Percentiles rank a stretch among this genome's conserved stretches.
These are phyloP conservation scores for Imleria badia DNA, from an alignment of 768 basidiomycete genomes.

Conservation along the genomic window DNA sequence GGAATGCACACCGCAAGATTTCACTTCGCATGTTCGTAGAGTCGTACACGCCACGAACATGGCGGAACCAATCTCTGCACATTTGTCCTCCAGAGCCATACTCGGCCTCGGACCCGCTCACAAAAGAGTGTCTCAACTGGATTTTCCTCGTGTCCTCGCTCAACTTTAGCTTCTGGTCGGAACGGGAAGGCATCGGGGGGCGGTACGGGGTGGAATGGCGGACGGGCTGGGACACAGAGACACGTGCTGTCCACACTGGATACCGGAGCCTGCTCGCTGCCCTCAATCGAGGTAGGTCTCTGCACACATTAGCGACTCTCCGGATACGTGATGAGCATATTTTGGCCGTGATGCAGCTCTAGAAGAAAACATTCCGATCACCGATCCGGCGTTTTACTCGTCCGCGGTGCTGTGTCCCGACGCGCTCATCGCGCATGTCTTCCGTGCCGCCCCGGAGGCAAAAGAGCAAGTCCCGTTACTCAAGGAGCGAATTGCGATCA, in stretches of 20 bases:
- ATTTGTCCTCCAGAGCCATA: slow-evolving; percentile 69
- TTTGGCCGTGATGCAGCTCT: slow-evolving; percentile 48
- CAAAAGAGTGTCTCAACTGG: slow-evolving; percentile 70
- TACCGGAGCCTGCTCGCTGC: slow-evolving; percentile 89
- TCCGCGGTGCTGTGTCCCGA: slow-evolving; percentile 71
- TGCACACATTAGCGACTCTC: too few relatives aligned
- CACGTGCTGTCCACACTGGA: slow-evolving; percentile 64
- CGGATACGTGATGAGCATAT: background rate
- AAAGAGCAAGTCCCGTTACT: slow-evolving; percentile 70
- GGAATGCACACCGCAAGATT: slow-evolving; percentile 47
- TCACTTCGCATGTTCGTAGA: slow-evolving; percentile 54
- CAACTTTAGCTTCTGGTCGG: slow-evolving; percentile 92
- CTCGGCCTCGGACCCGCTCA: slow-evolving; percentile 50
- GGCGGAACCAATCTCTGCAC: slow-evolving; percentile 70
- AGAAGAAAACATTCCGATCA: slow-evolving; percentile 74
- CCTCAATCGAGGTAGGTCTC: slow-evolving; percentile 66
- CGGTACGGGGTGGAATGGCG: slow-evolving; percentile 83
- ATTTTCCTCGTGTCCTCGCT: slow-evolving; percentile 84
- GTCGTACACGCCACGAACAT: slow-evolving; percentile 76
- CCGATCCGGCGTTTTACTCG: slow-evolving; percentile 76
- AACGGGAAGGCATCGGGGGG: slow-evolving; percentile 52
- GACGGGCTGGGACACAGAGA: slow-evolving; percentile 56
- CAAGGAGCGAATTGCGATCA: slow-evolving; percentile 65
- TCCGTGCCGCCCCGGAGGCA: slow-evolving; percentile 57
- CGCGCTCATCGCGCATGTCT: slow-evolving; percentile 63